Percentiles rank a stretch among this genome's conserved stretches.
Conservation (phyloP, 1,284 basidiomycete genomes). For the Sutorius eximius region DNA sequence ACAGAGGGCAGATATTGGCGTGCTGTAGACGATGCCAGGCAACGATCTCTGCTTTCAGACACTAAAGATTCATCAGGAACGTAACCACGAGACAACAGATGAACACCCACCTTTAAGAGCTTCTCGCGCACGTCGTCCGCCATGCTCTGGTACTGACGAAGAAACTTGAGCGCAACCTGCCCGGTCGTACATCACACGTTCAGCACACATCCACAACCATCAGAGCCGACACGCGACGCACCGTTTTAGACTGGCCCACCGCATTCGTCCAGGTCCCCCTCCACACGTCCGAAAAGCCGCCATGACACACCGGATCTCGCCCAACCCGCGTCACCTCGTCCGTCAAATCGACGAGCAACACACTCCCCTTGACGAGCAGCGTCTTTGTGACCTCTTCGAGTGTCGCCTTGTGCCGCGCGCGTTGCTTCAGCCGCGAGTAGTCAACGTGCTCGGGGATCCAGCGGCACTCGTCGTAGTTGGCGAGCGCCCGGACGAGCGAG, state of each 20-base stretch:
- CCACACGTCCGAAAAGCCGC: conserved; percentile 61
- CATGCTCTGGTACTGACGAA: conserved; percentile 51
- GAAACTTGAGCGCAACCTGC: conserved; percentile 57
- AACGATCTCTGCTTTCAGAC: conserved; percentile 50
- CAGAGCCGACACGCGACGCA: conserved; percentile 21
- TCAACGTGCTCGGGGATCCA: conserved; percentile 49
- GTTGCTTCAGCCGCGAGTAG: conserved; percentile 52
- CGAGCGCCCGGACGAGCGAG: conserved; percentile 49
- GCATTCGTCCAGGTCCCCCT: conserved; percentile 53
- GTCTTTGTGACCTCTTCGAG: conserved; percentile 57
- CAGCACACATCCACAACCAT: background rate
- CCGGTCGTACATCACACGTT: background rate
- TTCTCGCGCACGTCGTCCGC: conserved; percentile 48
- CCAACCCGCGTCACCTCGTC: conserved; percentile 47
- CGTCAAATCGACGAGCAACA: conserved; percentile 52
- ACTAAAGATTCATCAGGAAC: conserved; percentile 32
- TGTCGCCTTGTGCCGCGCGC: conserved; percentile 53
- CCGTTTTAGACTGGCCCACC: conserved; percentile 39
- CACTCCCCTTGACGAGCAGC: conserved; percentile 47
- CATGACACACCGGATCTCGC: conserved; percentile 44
- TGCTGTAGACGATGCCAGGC: conserved; percentile 57
- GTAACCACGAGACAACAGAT: background rate
- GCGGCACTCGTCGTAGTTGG: conserved; percentile 52
- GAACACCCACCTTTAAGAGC: conserved; percentile 43
- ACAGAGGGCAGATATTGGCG: conserved; percentile 49